A percentile compares a stretch with the other conserved stretches of the same genome.
Conservation (phyloP, 1,139 yeast species). For the Zygosaccharomyces sapae region DNA sequence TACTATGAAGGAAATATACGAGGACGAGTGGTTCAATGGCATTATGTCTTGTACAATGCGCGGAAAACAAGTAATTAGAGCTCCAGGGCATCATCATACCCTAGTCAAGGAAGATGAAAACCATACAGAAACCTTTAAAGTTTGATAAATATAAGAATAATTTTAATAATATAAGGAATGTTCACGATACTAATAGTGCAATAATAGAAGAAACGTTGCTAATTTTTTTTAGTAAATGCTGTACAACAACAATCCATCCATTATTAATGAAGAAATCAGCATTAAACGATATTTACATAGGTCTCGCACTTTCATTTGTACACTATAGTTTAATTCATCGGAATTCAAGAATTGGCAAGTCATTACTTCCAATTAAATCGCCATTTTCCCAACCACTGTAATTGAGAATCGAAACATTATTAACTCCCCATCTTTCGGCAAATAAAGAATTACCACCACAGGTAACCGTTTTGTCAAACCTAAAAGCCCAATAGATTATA, state of each 20-base stretch:
- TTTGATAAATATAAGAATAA: constrained; percentile 12
- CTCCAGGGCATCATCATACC: constrained; percentile 55
- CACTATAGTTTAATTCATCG: not conserved
- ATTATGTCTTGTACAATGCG: constrained; percentile 50
- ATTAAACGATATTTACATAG: not conserved
- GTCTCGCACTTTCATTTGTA: not conserved
- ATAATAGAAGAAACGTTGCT: not conserved
- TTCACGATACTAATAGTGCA: not conserved
- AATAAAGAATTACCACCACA: constrained; percentile 18
- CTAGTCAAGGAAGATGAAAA: constrained; percentile 49
- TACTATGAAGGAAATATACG: constrained; percentile 58
- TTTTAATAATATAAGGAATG: not conserved
- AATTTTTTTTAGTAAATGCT: not conserved
- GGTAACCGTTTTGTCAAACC: constrained; percentile 25
- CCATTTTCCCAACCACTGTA: constrained; percentile 16
- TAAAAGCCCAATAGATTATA: constrained; percentile 28
- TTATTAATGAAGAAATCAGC: not conserved
- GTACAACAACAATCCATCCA: not conserved
- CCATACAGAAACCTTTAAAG: constrained; percentile 43
- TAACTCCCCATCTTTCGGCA: constrained; percentile 34
- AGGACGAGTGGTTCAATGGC: constrained; percentile 68
- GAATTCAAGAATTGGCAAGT: constrained; percentile 7
- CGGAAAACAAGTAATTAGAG: constrained; percentile 41
- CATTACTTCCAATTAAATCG: constrained; percentile 1
- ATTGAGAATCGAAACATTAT: constrained; percentile 26